Conservation (phyloP, 192 early-diverging fungal genomes). For the Backusella sp. region DNA sequence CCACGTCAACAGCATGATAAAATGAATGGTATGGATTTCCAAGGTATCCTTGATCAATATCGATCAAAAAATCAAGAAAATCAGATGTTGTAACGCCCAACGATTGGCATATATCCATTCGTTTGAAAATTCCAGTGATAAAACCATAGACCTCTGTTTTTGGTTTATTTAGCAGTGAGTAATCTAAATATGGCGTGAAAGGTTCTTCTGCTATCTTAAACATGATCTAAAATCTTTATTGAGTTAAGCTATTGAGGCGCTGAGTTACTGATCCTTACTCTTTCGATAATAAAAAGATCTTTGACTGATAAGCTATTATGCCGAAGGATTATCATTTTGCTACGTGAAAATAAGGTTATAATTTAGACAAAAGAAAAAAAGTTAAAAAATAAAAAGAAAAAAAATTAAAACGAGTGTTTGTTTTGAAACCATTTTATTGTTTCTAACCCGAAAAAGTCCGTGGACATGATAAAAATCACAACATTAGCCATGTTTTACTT, state of each 20-base stretch:
- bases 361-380: background rate
- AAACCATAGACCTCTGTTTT: conserved; percentile 80
- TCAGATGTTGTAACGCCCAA: conserved; percentile 58
- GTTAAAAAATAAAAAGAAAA: background rate
- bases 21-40: conserved; percentile 90
- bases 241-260: background rate
- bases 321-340: conserved; percentile 45
- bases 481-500: background rate
- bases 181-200: conserved; percentile 36
- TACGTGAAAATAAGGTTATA: background rate
- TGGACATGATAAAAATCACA: background rate
- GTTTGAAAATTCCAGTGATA: conserved; percentile 75
- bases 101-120: conserved; percentile 58
- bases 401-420: background rate
- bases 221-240: conserved; percentile 37
- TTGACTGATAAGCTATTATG: conserved; percentile 49
- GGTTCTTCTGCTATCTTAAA: conserved; percentile 43
- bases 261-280: conserved; percentile 33
- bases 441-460: conserved; percentile 2
- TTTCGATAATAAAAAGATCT: conserved; percentile 59
- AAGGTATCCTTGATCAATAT: conserved; percentile 77
- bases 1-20: conserved; percentile 89
- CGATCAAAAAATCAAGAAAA: conserved; percentile 82
- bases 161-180: conserved; percentile 65
- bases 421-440: background rate